Percentiles rank a stretch among this genome's conserved stretches.
These are phyloP conservation scores for Umbelopsis isabellina DNA, from an alignment of 192 early-diverging fungal species.

Conservation along the genomic window DNA sequence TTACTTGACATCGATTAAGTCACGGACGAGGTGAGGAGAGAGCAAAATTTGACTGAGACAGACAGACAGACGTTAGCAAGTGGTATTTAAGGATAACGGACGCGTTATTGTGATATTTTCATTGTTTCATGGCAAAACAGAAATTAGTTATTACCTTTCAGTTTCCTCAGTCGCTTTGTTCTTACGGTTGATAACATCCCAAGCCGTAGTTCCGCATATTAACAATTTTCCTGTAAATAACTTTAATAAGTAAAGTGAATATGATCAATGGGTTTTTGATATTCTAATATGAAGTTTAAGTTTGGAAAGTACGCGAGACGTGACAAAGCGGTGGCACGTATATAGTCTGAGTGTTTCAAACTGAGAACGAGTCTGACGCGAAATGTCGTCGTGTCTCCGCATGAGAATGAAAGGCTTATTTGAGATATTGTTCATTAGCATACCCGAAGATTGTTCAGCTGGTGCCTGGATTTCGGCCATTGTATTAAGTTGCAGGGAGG, in stretches of 20 bases:
- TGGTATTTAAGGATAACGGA: neutral
- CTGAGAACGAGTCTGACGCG: too few species aligned
- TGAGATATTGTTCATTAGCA: too few species aligned
- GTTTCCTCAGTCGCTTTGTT: constrained; percentile 19
- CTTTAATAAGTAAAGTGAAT: neutral
- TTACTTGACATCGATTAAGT: constrained; percentile 50
- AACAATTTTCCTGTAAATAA: constrained; percentile 21
- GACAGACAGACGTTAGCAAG: neutral
- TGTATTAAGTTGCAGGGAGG: too few species aligned
- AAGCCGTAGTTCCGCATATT: constrained; percentile 26
- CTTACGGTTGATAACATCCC: constrained; percentile 31
- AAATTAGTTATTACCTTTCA: neutral
- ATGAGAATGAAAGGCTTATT: too few species aligned
- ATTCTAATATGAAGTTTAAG: too few species aligned
- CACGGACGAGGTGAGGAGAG: constrained; percentile 47
- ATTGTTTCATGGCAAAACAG: neutral
- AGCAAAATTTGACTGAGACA: constrained; percentile 37
- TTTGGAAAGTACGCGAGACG: too few species aligned
- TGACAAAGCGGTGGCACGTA: too few species aligned
- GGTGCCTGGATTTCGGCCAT: too few species aligned
- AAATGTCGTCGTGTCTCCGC: too few species aligned
- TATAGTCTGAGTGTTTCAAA: too few species aligned
- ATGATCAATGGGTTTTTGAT: too few species aligned
- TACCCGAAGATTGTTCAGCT: too few species aligned
- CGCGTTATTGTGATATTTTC: neutral